Conservation (phyloP, 163 green algal genomes). For the Trebouxia gelatinosa region DNA sequence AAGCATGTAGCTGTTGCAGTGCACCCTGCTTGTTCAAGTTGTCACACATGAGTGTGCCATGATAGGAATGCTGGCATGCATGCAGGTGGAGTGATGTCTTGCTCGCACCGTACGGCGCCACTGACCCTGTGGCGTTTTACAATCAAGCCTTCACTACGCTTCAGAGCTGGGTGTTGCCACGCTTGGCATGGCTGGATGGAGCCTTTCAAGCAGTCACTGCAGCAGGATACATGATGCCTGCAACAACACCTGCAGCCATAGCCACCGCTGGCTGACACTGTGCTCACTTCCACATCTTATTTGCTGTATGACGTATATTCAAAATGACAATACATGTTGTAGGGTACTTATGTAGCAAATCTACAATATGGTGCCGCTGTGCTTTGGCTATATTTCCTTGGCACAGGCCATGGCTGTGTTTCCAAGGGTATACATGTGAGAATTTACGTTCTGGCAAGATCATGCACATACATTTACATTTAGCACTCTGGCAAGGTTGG, state of each 20-base stretch:
- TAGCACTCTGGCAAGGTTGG: too few species aligned
- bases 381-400: not conserved
- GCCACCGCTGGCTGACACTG: not conserved
- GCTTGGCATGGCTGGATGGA: constrained; percentile 15
- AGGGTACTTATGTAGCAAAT: not conserved
- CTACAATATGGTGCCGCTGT: not conserved
- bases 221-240: not conserved
- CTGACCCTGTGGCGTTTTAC: constrained; percentile 1
- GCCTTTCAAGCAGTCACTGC: not conserved
- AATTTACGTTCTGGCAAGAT: not conserved
- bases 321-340: too few species aligned
- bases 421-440: not conserved
- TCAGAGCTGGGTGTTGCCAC: constrained; percentile 1
- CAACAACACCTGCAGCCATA: not conserved
- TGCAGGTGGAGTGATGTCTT: constrained; percentile 16
- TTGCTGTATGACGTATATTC: not conserved
- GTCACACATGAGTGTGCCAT: not conserved
- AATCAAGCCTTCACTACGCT: constrained; percentile 11
- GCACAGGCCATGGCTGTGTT: not conserved
- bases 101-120: constrained; percentile 1
- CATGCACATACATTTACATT: too few species aligned
- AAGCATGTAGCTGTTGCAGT: not conserved
- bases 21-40: not conserved
- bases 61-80: not conserved
- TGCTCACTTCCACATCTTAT: not conserved